Conservation (phyloP, 2,329 filamentous ascomycete genomes). For the Arthroderma sp. region DNA sequence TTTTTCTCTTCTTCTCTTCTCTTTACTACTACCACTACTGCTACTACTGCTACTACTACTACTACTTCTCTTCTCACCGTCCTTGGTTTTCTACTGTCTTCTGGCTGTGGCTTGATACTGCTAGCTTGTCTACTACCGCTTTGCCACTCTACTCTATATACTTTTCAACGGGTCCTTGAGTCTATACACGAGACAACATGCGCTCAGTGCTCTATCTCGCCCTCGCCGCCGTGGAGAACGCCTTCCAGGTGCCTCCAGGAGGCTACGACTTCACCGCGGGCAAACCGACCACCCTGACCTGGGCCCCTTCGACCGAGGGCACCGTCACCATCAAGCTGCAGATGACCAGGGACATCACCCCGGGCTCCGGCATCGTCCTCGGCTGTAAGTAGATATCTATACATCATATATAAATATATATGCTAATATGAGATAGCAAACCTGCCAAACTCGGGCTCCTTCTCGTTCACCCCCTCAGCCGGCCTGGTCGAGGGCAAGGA, state of each 20-base stretch:
- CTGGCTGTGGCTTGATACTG: no score
- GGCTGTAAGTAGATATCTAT: constrained; percentile 32
- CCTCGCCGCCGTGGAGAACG: constrained; percentile 37
- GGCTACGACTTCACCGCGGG: constrained; percentile 39
- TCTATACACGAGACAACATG: neutral
- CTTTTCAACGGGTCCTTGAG: no score
- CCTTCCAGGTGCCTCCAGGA: constrained; percentile 36
- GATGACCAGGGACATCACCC: constrained; percentile 31
- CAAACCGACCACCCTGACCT: constrained; percentile 35
- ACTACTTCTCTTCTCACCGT: neutral
- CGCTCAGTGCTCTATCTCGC: constrained; percentile 24
- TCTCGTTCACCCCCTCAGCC: constrained; percentile 36
- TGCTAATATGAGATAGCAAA: constrained; percentile 25
- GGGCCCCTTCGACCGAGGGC: constrained; percentile 39
- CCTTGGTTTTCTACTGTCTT: no score
- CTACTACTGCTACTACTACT: neutral
- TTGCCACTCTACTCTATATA: neutral
- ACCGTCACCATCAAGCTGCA: constrained; percentile 43
- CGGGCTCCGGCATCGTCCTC: constrained; percentile 32
- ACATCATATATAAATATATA: neutral
- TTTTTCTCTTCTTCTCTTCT: neutral
- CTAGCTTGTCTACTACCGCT: no score
- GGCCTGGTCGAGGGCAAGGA: constrained; percentile 33
- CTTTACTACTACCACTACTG: constrained; percentile 7
- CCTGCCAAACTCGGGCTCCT: constrained; percentile 40